These are phyloP conservation scores for Xylaria sp. DNA, from an alignment of 2,329 filamentous ascomycete species.

Conservation along the genomic window DNA sequence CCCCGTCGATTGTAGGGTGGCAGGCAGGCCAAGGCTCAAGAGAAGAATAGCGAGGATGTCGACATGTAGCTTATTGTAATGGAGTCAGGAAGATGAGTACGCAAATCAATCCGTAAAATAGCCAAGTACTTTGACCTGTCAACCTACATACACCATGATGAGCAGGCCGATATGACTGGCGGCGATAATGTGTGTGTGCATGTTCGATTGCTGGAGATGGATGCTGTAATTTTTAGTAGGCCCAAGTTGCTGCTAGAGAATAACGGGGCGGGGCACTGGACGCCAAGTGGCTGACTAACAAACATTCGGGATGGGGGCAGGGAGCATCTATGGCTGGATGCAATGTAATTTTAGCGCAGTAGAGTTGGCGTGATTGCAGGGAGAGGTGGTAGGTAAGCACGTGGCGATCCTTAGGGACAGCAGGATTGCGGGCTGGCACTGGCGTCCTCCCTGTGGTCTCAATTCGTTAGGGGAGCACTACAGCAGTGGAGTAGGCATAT, in stretches of 20 bases:
- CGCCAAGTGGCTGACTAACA: constrained; percentile 4
- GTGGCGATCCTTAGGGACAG: background rate
- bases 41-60: too few species aligned
- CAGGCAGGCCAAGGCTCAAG: too few species aligned
- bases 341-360: too few species aligned
- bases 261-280: constrained; percentile 4
- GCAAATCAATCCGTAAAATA: constrained; percentile 1
- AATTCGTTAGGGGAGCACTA: too few species aligned
- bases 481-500: too few species aligned
- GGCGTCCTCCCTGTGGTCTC: constrained; percentile 9
- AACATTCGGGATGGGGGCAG: constrained; percentile 5
- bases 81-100: background rate
- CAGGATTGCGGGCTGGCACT: constrained; percentile 4
- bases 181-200: too few species aligned
- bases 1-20: too few species aligned
- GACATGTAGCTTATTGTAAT: too few species aligned
- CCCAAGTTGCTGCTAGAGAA: constrained; percentile 4
- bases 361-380: too few species aligned
- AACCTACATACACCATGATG: background rate
- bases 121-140: background rate
- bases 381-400: too few species aligned
- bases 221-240: constrained; percentile 4
- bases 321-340: too few species aligned
- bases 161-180: too few species aligned
- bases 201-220: background rate